Evolutionary conservation across 2,329 filamentous ascomycete species (phyloP), one percentile per base, ranked within the genome.

Genomic region (Lecanicillium sp.): DNA sequence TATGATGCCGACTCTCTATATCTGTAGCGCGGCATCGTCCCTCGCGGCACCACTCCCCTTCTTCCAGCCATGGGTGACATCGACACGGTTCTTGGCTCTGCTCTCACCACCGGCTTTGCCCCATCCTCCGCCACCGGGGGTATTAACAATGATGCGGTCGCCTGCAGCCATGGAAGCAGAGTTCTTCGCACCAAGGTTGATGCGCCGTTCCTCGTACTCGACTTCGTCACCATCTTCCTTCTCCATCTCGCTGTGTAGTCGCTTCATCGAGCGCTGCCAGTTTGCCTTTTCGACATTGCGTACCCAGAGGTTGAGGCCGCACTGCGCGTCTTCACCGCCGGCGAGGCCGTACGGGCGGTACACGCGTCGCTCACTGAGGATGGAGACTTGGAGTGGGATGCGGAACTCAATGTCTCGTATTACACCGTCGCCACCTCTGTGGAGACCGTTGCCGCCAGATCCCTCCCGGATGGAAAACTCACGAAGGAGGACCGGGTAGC

Each of bases 251-350:
- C 53, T 54, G 27, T 64, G 60, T 28, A 71, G 52, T 41, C 58
- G 50, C 46, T 58, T 60, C 38, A 65, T 54, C 14, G 64, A 64
- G 42, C 60, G 58, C 57, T 70, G 68, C 56, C 68, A 69, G 50
- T 68, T 68, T 2, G 64, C 64, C 57, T 77, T 78, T 48, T 70
- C 66, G 38, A 90, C 81, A 44, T 76, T 81, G 7, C 86, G 70
- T 22, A 94, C 80, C 90, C 90, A 97, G 33, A 94, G 66, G 50
- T 97, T 97, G 44, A 89, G 64, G 0, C 90, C 90, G 36, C 84
- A 82, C 49, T 77, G 64, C 0, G 79, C 90, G 44, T 90, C 83
- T 41, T 80, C 81, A 4, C 90, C 90, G 1, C 90, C 90, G 17
- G 79, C 81, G 43, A 96, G 70, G 0, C 90, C 89, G 49, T 89